Evolutionary conservation across 371 early-diverging fungal genomes (phyloP).

Genomic region (Apophysomyces sp.): DNA sequence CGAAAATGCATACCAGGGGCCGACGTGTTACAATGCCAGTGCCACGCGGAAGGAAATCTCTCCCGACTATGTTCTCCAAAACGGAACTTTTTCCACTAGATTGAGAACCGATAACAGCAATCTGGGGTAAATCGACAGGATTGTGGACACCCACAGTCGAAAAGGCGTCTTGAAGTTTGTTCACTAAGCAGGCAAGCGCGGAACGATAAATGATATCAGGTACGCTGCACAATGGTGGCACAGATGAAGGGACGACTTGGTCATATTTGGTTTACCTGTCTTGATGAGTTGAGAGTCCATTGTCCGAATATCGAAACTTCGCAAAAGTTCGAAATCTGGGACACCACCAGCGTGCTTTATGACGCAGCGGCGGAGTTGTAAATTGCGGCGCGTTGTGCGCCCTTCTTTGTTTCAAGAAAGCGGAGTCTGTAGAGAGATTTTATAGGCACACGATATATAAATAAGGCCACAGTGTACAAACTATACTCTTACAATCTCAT

Average conservation of each 20-base stretch:
- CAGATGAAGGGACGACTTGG: neutral
- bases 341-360: neutral
- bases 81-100: conserved; percentile 99
- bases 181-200: conserved; percentile 46
- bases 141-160: conserved; percentile 94
- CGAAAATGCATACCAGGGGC: conserved; percentile 70
- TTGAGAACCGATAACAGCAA: conserved; percentile 98
- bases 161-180: conserved; percentile 97
- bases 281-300: conserved; percentile 30
- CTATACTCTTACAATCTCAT: no score
- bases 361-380: no score
- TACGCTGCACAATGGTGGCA: neutral
- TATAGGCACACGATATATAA: no score
- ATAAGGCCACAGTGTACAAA: no score
- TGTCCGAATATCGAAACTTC: neutral
- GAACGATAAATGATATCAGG: neutral
- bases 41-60: conserved; percentile 98
- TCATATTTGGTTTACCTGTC: conserved; percentile 13
- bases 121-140: conserved; percentile 98
- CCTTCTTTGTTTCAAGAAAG: no score
- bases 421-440: no score
- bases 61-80: conserved; percentile 98
- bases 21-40: conserved; percentile 95
- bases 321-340: neutral
- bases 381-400: no score